A percentile compares a stretch with the other conserved stretches of the same genome.
phyloP scores from a whole-genome alignment of 1,284 basidiomycete genomes.

The Apiotrichum laibachii region DNA sequence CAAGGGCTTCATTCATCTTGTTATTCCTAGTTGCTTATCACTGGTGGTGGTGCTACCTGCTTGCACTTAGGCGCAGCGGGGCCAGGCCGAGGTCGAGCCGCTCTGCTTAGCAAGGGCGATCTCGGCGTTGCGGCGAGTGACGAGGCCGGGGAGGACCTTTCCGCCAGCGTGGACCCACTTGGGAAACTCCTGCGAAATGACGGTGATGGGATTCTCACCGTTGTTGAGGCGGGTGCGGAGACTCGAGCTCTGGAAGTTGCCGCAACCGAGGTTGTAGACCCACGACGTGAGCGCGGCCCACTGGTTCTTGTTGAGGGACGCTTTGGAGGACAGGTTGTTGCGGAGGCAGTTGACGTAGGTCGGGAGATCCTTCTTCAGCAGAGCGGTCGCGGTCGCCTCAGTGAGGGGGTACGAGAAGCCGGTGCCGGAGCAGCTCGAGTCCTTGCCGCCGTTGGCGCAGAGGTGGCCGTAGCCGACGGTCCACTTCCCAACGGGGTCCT shows the following conservation, averaged over 20 bases:
- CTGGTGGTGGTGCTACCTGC: not conserved
- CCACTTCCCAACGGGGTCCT: constrained; percentile 13
- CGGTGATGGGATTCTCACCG: constrained; percentile 10
- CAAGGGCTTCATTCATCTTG: not conserved
- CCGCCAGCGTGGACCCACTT: constrained; percentile 9
- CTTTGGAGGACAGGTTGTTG: not conserved
- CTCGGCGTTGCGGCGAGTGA: constrained; percentile 14
- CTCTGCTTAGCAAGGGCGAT: not conserved
- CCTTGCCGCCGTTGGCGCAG: constrained; percentile 1
- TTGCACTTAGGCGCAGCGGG: not conserved
- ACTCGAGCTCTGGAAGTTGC: not conserved
- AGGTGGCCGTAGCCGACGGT: constrained; percentile 22
- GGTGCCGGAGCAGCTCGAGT: constrained; percentile 9
- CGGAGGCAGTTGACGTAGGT: constrained; percentile 10
- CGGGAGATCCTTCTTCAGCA: constrained; percentile 16
- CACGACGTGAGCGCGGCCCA: constrained; percentile 11
- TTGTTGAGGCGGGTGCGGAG: constrained; percentile 11
- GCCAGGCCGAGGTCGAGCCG: not conserved
- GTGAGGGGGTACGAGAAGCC: constrained; percentile 13
- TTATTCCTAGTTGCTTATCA: no score
- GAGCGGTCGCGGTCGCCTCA: constrained; percentile 3
- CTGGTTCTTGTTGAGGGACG: constrained; percentile 18
- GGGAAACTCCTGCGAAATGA: constrained; percentile 12
- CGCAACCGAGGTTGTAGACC: constrained; percentile 19
- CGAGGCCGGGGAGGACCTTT: constrained; percentile 4